phyloP scores from a whole-genome alignment of 768 basidiomycete genomes.

The Naematelia aurantialba region DNA sequence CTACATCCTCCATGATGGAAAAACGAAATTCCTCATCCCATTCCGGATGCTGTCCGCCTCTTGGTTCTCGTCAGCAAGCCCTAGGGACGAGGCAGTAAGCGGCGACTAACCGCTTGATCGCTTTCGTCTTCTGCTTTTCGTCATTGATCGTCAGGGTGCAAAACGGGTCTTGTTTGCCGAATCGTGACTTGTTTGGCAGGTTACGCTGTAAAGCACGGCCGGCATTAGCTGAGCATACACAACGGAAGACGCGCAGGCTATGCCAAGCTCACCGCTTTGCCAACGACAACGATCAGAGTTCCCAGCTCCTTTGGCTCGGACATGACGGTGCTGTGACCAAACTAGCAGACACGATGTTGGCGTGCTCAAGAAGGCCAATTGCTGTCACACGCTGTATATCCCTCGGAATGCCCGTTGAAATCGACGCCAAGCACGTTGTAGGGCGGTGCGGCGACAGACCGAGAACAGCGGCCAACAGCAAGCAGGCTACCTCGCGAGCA shows the following conservation, averaged over 20 bases:
- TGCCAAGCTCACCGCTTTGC: conserved; percentile 68
- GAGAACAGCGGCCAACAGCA: too few species aligned
- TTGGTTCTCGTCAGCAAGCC: conserved; percentile 13
- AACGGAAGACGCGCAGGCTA: conserved; percentile 16
- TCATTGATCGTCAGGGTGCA: conserved; percentile 65
- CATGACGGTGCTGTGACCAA: background rate
- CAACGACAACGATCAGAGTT: conserved; percentile 76
- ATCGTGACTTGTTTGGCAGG: conserved; percentile 72
- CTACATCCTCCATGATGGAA: conserved; percentile 60
- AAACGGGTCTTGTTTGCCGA: conserved; percentile 90
- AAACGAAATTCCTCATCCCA: conserved; percentile 92
- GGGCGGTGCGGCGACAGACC: too few species aligned
- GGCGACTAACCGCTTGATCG: conserved; percentile 58
- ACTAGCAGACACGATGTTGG: background rate
- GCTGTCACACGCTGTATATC: too few species aligned
- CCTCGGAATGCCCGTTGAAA: too few species aligned
- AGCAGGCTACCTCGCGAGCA: too few species aligned
- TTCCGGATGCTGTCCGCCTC: conserved; percentile 86
- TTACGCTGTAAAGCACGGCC: conserved; percentile 54
- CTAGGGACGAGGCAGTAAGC: background rate
- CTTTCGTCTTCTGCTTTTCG: conserved; percentile 64
- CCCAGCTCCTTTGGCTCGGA: conserved; percentile 62
- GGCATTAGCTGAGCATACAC: conserved; percentile 5
- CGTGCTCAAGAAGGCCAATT: too few species aligned
- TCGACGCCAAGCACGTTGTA: too few species aligned